Conservation (phyloP, 495 filamentous ascomycete species). For the Penicillium alfredii region DNA sequence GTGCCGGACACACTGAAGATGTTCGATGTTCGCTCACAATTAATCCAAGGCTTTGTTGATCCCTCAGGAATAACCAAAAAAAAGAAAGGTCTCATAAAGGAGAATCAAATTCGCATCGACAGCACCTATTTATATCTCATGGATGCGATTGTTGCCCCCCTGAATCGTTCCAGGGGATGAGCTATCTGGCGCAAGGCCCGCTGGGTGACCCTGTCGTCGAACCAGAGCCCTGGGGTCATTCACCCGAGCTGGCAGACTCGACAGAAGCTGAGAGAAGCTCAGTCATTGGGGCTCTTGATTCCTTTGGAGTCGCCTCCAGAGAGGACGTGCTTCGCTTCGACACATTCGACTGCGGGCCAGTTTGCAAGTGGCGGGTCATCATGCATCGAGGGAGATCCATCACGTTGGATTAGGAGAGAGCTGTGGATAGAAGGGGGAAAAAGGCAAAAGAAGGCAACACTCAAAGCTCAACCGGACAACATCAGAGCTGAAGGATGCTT, state of each 20-base stretch:
- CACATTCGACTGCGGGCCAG: constrained; percentile 23
- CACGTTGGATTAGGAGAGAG: constrained; percentile 16
- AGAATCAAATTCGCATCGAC: constrained; percentile 1
- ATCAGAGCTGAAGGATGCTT: no score
- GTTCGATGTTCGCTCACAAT: no score
- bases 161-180: constrained; percentile 3
- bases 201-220: neutral
- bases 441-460: neutral
- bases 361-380: constrained; percentile 37
- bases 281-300: no score
- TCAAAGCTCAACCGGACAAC: no score
- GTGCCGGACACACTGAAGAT: no score
- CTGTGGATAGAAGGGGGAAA: constrained; percentile 8
- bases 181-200: no score
- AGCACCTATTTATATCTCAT: constrained; percentile 5
- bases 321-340: constrained; percentile 14
- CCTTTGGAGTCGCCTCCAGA: constrained; percentile 5
- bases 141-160: neutral
- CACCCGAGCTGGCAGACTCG: constrained; percentile 3
- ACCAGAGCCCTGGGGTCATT: constrained; percentile 1
- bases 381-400: constrained; percentile 31
- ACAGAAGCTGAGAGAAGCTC: neutral
- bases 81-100: no score
- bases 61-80: constrained; percentile 9
- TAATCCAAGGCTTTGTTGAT: no score